A percentile compares a stretch with the other conserved stretches of the same genome.
These are phyloP conservation scores for Neoboletus brunneissimus DNA, from an alignment of 768 basidiomycete species.

Conservation along the genomic window DNA sequence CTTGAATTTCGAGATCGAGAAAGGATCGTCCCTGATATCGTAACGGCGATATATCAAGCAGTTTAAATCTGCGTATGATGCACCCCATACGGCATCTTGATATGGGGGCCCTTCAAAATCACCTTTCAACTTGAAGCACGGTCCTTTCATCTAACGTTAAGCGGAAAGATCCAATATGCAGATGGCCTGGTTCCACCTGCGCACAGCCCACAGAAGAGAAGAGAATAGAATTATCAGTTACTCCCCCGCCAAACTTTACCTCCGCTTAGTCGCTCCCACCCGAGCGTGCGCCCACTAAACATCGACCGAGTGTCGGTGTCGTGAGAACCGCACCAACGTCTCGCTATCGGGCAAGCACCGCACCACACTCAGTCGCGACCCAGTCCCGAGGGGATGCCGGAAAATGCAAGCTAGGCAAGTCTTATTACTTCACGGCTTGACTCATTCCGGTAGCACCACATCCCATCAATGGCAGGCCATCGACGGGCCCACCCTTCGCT, in stretches of 20 bases:
- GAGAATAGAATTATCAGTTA: conserved; percentile 9
- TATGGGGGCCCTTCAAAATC: conserved; percentile 26
- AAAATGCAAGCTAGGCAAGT: conserved; percentile 14
- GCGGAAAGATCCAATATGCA: conserved; percentile 35
- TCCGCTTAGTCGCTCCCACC: conserved; percentile 9
- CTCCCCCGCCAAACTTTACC: neutral
- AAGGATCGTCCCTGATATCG: conserved; percentile 37
- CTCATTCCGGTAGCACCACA: conserved; percentile 14
- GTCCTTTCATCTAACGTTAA: conserved; percentile 37
- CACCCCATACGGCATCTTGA: conserved; percentile 35
- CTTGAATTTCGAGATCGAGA: conserved; percentile 37
- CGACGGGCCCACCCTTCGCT: conserved; percentile 12
- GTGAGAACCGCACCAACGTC: conserved; percentile 8
- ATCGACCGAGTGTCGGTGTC: conserved; percentile 4
- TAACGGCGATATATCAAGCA: conserved; percentile 35
- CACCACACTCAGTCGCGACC: neutral
- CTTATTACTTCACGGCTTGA: conserved; percentile 21
- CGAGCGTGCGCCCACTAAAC: neutral
- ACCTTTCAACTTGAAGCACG: conserved; percentile 27
- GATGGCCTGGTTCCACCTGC: conserved; percentile 30
- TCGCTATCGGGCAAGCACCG: conserved; percentile 5
- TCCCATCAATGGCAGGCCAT: conserved; percentile 17
- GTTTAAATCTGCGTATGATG: conserved; percentile 34
- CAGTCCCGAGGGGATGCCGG: conserved; percentile 23
- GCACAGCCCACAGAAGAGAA: conserved; percentile 26